Evolutionary conservation across 2,329 filamentous ascomycete species (phyloP).

Genomic region (Beauveria sp.): DNA sequence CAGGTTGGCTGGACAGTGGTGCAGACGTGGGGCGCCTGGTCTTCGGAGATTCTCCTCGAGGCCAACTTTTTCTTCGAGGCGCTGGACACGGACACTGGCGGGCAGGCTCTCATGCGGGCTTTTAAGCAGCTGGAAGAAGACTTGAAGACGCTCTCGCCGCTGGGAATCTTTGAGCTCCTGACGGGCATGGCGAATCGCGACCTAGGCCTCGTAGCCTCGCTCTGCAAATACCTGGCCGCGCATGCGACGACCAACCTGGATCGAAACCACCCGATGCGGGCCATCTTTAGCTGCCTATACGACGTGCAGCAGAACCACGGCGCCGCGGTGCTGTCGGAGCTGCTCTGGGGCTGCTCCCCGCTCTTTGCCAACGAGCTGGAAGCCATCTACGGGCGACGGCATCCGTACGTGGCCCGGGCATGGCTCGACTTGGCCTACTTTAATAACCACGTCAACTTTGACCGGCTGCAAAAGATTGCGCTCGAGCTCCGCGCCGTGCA

Average conservation of each 20-base stretch:
- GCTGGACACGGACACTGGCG: constrained; percentile 31
- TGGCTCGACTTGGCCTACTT: constrained; percentile 35
- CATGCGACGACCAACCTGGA: constrained; percentile 37
- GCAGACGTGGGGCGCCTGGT: constrained; percentile 37
- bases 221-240: constrained; percentile 37
- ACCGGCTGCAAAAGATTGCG: constrained; percentile 30
- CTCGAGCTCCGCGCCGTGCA: constrained; percentile 29
- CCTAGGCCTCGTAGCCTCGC: constrained; percentile 36
- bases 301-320: constrained; percentile 39
- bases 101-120: constrained; percentile 32
- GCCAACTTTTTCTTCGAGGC: constrained; percentile 36
- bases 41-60: constrained; percentile 35
- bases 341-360: constrained; percentile 33
- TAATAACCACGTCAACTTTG: constrained; percentile 28
- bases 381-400: constrained; percentile 34
- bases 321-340: constrained; percentile 32
- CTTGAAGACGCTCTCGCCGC: constrained; percentile 34
- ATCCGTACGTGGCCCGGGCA: constrained; percentile 35
- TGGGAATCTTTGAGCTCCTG: constrained; percentile 35
- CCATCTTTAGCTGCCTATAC: constrained; percentile 35
- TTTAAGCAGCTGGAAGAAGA: constrained; percentile 36
- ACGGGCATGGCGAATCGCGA: constrained; percentile 37
- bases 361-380: constrained; percentile 36
- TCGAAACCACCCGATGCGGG: constrained; percentile 33
- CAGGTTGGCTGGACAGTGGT: constrained; percentile 32